phyloP scores from a whole-genome alignment of 2,329 filamentous ascomycete genomes.

The Rhynchosporium agropyri region DNA sequence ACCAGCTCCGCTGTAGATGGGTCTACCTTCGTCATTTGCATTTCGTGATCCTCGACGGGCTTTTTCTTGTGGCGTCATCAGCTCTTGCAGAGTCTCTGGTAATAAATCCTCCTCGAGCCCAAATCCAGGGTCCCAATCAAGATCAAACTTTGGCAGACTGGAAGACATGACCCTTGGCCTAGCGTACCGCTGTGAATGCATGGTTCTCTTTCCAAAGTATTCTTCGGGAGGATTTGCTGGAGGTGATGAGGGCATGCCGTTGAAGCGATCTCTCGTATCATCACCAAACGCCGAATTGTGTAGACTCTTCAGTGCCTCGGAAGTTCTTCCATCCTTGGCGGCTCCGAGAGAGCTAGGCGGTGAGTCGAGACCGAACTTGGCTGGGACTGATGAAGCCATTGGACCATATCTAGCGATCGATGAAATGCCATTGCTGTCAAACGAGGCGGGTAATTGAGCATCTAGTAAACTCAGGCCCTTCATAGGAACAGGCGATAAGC shows the following conservation, averaged over 20 bases:
- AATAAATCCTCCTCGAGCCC: conserved; percentile 89
- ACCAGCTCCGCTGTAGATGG: conserved; percentile 47
- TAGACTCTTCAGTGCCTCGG: conserved; percentile 64
- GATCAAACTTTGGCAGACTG: conserved; percentile 65
- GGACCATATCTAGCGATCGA: conserved; percentile 88
- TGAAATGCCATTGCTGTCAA: conserved; percentile 94
- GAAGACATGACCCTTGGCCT: conserved; percentile 70
- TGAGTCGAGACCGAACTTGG: conserved; percentile 86
- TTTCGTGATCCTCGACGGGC: conserved; percentile 62
- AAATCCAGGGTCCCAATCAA: conserved; percentile 69
- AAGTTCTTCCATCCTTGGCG: conserved; percentile 62
- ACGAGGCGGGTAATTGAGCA: conserved; percentile 88
- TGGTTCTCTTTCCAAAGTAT: conserved; percentile 69
- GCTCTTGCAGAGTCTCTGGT: conserved; percentile 69
- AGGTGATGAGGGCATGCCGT: conserved; percentile 49
- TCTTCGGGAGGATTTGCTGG: conserved; percentile 51
- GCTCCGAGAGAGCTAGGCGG: conserved; percentile 73
- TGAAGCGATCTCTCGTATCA: conserved; percentile 64
- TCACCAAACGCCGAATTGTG: conserved; percentile 69
- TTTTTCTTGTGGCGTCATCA: conserved; percentile 69
- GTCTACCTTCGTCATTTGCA: conserved; percentile 55
- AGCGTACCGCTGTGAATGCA: conserved; percentile 69
- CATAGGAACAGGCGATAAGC: conserved; percentile 74
- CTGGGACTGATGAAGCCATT: conserved; percentile 89
- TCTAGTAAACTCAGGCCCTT: conserved; percentile 86